Conservation (phyloP, 805 yeast genomes). For the Saccharomycopsis vini region DNA sequence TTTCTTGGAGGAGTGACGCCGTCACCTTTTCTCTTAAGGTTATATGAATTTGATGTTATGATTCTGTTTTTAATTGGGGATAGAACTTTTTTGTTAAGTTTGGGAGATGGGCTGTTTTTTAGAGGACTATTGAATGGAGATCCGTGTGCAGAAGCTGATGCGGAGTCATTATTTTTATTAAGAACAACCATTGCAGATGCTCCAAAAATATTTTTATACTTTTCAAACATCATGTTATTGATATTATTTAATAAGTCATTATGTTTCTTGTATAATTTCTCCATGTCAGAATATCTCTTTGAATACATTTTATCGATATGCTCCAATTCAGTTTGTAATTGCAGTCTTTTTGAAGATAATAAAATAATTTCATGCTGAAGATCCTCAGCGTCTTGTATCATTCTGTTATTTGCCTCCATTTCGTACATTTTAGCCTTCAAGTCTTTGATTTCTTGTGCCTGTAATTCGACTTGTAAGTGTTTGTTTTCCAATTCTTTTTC, state of each 20-base stretch:
- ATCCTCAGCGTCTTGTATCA: background rate
- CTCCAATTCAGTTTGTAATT: slow-evolving; percentile 6
- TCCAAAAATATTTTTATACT: slow-evolving; percentile 17
- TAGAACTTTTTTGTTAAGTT: slow-evolving; percentile 3
- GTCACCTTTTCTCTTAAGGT: background rate
- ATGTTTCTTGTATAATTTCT: slow-evolving; percentile 7
- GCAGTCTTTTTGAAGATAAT: slow-evolving; percentile 1
- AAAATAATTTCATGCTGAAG: background rate
- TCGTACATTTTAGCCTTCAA: background rate
- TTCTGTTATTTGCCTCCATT: background rate
- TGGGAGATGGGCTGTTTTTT: background rate
- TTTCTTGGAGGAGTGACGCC: background rate
- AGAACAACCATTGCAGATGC: slow-evolving; percentile 14
- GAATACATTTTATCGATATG: slow-evolving; percentile 6
- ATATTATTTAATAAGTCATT: slow-evolving; percentile 3
- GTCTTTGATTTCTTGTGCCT: background rate
- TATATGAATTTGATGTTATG: background rate
- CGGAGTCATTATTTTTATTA: slow-evolving; percentile 3
- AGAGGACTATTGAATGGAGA: slow-evolving; percentile 4
- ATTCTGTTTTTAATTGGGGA: slow-evolving; percentile 11
- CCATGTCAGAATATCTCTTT: slow-evolving; percentile 7
- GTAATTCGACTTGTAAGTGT: background rate
- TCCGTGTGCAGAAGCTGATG: background rate
- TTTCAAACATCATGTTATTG: slow-evolving; percentile 14
- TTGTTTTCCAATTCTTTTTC: slow-evolving; percentile 4